Conservation (phyloP, 2,329 filamentous ascomycete species). For the Colletotrichum sp. region DNA sequence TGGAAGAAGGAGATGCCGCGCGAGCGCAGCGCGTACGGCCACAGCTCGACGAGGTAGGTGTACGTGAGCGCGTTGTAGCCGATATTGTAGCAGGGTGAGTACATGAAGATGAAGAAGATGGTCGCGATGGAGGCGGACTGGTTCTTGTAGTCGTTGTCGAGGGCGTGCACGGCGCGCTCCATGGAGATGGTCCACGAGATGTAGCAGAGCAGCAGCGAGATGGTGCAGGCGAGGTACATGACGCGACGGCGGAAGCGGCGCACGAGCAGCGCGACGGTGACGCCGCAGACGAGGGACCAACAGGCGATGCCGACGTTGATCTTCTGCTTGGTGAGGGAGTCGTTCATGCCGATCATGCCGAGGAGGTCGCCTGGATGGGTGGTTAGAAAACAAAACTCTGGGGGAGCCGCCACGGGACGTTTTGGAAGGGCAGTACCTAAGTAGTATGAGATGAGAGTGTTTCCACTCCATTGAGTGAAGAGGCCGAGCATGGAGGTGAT, state of each 20-base stretch:
- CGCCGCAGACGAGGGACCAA: slow-evolving; percentile 51
- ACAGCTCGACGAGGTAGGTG: slow-evolving; percentile 65
- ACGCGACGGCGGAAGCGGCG: slow-evolving; percentile 47
- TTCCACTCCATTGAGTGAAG: slow-evolving; percentile 61
- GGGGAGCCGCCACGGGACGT: neutral
- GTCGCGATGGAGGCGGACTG: slow-evolving; percentile 39
- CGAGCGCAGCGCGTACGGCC: slow-evolving; percentile 61
- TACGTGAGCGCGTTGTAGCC: slow-evolving; percentile 67
- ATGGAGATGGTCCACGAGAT: slow-evolving; percentile 56
- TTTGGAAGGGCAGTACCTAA: slow-evolving; percentile 25
- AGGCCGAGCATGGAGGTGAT: slow-evolving; percentile 55
- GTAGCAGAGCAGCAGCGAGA: slow-evolving; percentile 47
- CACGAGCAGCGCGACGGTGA: slow-evolving; percentile 46
- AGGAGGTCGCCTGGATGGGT: slow-evolving; percentile 40
- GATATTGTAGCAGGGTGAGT: slow-evolving; percentile 62
- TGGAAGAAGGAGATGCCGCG: slow-evolving; percentile 55
- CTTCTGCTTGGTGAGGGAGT: slow-evolving; percentile 42
- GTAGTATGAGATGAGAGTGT: slow-evolving; percentile 54
- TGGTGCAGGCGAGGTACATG: slow-evolving; percentile 55
- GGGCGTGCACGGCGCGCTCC: slow-evolving; percentile 40
- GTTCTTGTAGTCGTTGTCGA: slow-evolving; percentile 30
- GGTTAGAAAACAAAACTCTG: neutral
- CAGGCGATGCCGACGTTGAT: slow-evolving; percentile 53
- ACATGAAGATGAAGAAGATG: slow-evolving; percentile 62
- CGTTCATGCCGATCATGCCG: slow-evolving; percentile 48